Base-by-base conservation (phyloP, 345 rosid genomes). In the Melaleuca alternifolia region DNA sequence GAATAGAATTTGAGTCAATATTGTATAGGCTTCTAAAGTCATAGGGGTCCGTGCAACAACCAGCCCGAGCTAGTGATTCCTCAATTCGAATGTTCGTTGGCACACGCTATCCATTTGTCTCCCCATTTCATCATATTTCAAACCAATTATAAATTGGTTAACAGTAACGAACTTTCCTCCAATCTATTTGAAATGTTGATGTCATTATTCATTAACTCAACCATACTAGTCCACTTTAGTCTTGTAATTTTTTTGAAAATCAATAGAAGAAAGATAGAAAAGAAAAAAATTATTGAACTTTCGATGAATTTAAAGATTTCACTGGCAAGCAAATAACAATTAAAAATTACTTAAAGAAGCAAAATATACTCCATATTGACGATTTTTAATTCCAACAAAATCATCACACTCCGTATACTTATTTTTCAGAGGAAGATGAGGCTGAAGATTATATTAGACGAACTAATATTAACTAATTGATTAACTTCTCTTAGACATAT, bases 181-280 rank as follows among this genome's bases (percentile, higher is more conserved):
- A 26, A 59, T n/a, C 65, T 5, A 26, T 26, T 59, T 59, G 65
- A 59, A 59, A 59, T 11, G 33, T 26, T 30, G 12, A 26, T 59
- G n/a, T n/a, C 30, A 26, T 26, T 57, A 57, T 57, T 30, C 33
- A 23, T 56, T 56, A 56, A 56, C n/a, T 56, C 28, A 26, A 26
- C 11, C 71, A 59, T 59, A 6, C 71, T 1, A 16, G 26, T 59
- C 65, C 33, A 59, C 18, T 5, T 13, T 16, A 7, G 26, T 6
- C 65, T n/a, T 59, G 65, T 59, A 59, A 59, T n/a, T 59, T n/a
- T 59, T 6, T 4, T 33, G 41, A 59, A 59, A 33, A n/a, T 59
- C 33, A 59, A n/a, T 9, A 13, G 16, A 16, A 26, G 2, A 11
- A 26, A 1, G 4, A 15, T 4, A 0, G 1, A 12, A 59, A 57